A percentile compares a stretch with the other conserved stretches of the same genome.
Conservation (phyloP, 306 rosid genomes). For the Arachis hypogaea region DNA sequence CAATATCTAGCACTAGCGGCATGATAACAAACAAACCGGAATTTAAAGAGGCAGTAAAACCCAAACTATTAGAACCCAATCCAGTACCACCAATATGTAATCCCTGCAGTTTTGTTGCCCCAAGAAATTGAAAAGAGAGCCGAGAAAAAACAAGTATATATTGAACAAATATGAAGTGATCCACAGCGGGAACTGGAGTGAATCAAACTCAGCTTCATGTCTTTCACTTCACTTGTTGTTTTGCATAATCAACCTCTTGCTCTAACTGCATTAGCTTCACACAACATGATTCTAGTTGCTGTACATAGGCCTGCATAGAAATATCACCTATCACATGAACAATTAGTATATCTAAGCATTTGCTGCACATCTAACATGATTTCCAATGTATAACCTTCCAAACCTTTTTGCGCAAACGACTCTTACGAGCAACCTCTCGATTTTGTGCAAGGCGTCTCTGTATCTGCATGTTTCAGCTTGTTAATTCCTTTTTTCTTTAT, state of each 20-base stretch:
- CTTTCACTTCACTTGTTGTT: slow-evolving; percentile 60
- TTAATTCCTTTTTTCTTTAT: slow-evolving; percentile 14
- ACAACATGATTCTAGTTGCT: slow-evolving; percentile 91
- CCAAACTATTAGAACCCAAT: slow-evolving; percentile 55
- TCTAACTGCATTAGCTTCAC: slow-evolving; percentile 75
- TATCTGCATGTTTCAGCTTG: slow-evolving; percentile 56
- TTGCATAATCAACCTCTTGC: slow-evolving; percentile 74
- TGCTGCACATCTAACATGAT: slow-evolving; percentile 22
- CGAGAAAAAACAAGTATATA: background rate
- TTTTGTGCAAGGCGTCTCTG: too few relatives aligned
- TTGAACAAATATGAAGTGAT: slow-evolving; percentile 17
- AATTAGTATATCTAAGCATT: slow-evolving; percentile 24
- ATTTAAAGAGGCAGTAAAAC: slow-evolving; percentile 37
- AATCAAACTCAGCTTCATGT: slow-evolving; percentile 27
- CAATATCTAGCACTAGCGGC: slow-evolving; percentile 32
- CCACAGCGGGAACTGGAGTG: slow-evolving; percentile 24
- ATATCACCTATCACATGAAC: slow-evolving; percentile 22
- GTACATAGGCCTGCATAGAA: slow-evolving; percentile 73
- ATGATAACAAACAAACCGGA: slow-evolving; percentile 62
- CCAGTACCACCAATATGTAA: slow-evolving; percentile 52
- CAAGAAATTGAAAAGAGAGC: slow-evolving; percentile 30
- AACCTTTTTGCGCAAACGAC: too few relatives aligned
- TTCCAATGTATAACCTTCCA: slow-evolving; percentile 15
- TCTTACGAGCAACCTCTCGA: too few relatives aligned
- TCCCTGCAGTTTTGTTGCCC: slow-evolving; percentile 61